Evolutionary conservation across 768 basidiomycete species (phyloP).

Genomic region (Collybia mongolica): DNA sequence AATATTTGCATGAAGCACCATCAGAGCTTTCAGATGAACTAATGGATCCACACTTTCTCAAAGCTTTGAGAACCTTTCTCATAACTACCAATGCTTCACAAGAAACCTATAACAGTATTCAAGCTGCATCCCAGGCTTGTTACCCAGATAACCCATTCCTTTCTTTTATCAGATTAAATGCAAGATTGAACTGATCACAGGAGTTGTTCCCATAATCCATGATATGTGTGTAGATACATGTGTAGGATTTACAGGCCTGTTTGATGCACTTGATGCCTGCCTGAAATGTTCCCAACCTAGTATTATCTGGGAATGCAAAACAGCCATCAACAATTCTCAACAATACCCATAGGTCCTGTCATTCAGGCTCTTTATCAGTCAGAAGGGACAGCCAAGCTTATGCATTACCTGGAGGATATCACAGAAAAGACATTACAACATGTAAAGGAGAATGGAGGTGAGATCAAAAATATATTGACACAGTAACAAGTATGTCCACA

Average conservation of each 20-base stretch:
- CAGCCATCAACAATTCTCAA: neutral
- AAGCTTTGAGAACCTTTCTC: constrained; percentile 14
- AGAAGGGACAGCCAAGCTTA: neutral
- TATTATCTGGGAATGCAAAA: neutral
- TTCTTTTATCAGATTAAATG: constrained; percentile 25
- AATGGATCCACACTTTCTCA: constrained; percentile 16
- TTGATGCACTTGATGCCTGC: neutral
- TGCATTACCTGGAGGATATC: constrained; percentile 2
- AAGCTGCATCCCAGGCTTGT: constrained; percentile 10
- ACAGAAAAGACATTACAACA: neutral
- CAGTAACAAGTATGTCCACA: too few species aligned
- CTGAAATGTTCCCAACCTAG: neutral
- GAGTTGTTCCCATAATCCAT: constrained; percentile 27
- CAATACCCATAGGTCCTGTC: constrained; percentile 3
- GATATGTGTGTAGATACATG: constrained; percentile 41
- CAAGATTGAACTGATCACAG: constrained; percentile 24
- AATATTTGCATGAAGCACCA: constrained; percentile 22
- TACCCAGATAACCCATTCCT: constrained; percentile 25
- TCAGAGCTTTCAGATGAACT: constrained; percentile 10
- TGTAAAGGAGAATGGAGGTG: constrained; percentile 11
- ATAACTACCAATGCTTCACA: constrained; percentile 13
- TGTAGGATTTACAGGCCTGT: constrained; percentile 3
- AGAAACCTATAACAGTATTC: constrained; percentile 13
- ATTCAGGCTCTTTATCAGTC: neutral
- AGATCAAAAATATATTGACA: constrained; percentile 32